Conservation (phyloP, 2,329 filamentous ascomycete species). For the Paramyrothecium roridum region DNA sequence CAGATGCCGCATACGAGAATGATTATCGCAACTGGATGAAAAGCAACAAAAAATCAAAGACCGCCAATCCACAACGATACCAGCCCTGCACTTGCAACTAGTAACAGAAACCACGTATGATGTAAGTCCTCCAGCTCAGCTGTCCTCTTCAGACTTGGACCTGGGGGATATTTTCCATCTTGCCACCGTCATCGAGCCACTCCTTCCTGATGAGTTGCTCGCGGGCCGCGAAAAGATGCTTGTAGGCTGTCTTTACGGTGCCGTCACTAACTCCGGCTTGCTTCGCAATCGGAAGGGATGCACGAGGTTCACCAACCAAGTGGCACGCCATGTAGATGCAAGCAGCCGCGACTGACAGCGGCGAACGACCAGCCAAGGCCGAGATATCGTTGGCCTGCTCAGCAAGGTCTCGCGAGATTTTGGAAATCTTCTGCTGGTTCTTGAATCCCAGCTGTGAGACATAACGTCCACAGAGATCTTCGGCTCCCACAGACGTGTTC, state of each 20-base stretch:
- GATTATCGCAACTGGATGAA: too few relatives aligned
- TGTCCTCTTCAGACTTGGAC: slow-evolving; percentile 23
- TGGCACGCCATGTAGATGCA: slow-evolving; percentile 96
- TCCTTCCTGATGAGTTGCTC: slow-evolving; percentile 72
- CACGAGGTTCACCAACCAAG: slow-evolving; percentile 74
- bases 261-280: slow-evolving; percentile 92
- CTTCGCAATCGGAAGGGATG: slow-evolving; percentile 80
- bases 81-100: too few relatives aligned
- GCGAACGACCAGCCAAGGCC: slow-evolving; percentile 86
- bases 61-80: too few relatives aligned
- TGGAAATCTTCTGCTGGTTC: slow-evolving; percentile 69
- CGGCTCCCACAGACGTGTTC: slow-evolving; percentile 74
- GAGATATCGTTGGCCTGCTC: slow-evolving; percentile 73
- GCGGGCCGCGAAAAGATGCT: slow-evolving; percentile 73
- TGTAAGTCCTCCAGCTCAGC: too few relatives aligned
- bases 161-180: slow-evolving; percentile 66
- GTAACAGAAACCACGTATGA: too few relatives aligned
- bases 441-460: slow-evolving; percentile 78
- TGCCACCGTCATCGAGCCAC: slow-evolving; percentile 71
- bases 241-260: slow-evolving; percentile 94
- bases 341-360: slow-evolving; percentile 87
- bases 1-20: too few relatives aligned
- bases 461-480: slow-evolving; percentile 84
- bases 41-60: not conserved
- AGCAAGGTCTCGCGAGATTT: slow-evolving; percentile 76